Evolutionary conservation across 257 asterid genomes (phyloP), one percentile per base, ranked within the genome.

Genomic region (Solanum tacnaense): DNA sequence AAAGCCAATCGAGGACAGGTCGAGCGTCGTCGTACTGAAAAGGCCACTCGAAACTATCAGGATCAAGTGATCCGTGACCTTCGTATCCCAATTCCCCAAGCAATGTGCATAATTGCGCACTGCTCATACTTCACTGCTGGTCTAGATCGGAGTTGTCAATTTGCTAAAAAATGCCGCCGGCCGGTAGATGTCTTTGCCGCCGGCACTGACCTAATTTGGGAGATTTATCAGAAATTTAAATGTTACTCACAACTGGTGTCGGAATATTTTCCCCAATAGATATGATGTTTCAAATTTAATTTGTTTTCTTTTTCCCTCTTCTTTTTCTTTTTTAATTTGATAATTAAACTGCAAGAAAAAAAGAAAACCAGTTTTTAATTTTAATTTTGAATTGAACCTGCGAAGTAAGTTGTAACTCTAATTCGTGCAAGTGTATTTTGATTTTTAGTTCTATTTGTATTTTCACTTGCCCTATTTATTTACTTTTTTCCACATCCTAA

Each of bases 1-100:
- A 95, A 46, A 96, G 95, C 99, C 99, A 96, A 87, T 96, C 98
- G 89, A 96, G 98, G 39, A 96, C 90, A 71, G 98, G 99, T 20
- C 98, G 95, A 90, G 94, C 98, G 89, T 96, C 99, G 82, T 96
- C 99, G 94, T 96, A 95, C 87, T 96, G 99, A 86, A 96, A 96
- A 38, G 99, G 99, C 99, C 99, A 96, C 84, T 96, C 98, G 88
- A 95, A 96, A 92, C 99, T 96, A 91, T 96, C 98, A 20, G 98
- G 95, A 92, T 96, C 98, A 88, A 94, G 86, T 10, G 95, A 93
- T 49, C 91, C 94, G 86, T 90, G 94, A 71, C 96, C 98, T 87
- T 94, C 95, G 92, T 91, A 95, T 27, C 98, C 98, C 91, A 96
- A 93, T 89, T 96, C 98, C 70, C 94, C 90, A 90, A 96, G 90